These are phyloP conservation scores for Bullera alba DNA, from an alignment of 768 basidiomycete species.

Conservation along the genomic window DNA sequence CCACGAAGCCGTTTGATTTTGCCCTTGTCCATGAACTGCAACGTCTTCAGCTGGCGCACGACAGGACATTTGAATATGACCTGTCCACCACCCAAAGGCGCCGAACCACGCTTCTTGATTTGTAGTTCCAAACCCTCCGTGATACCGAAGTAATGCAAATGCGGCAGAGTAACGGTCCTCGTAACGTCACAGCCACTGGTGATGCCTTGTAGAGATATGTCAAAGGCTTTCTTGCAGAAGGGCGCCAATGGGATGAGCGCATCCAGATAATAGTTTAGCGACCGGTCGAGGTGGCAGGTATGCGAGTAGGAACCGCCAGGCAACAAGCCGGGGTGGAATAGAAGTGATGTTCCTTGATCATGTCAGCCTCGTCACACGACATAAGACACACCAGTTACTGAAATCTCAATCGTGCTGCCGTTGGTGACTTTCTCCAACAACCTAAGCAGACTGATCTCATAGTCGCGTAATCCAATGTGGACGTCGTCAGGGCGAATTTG, in stretches of 20 bases:
- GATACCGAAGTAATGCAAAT: conserved; percentile 81
- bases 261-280: conserved; percentile 91
- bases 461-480: conserved; percentile 90
- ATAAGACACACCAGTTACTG: conserved; percentile 67
- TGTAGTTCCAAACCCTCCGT: conserved; percentile 84
- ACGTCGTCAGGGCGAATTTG: conserved; percentile 86
- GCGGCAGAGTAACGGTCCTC: conserved; percentile 81
- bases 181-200: conserved; percentile 71
- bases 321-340: conserved; percentile 87
- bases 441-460: conserved; percentile 81
- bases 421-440: conserved; percentile 86
- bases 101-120: conserved; percentile 91
- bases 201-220: conserved; percentile 75
- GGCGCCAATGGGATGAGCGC: conserved; percentile 82
- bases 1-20: conserved; percentile 92
- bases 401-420: conserved; percentile 91
- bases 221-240: conserved; percentile 79
- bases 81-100: conserved; percentile 88
- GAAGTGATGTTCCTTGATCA: conserved; percentile 70
- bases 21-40: conserved; percentile 86
- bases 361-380: conserved; percentile 4
- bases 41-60: conserved; percentile 80
- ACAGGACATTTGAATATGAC: conserved; percentile 87
- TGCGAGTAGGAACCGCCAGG: conserved; percentile 72
- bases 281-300: conserved; percentile 80